Evolutionary conservation across 148 eudicot species (phyloP).

Genomic region (Rhododendron henanense): DNA sequence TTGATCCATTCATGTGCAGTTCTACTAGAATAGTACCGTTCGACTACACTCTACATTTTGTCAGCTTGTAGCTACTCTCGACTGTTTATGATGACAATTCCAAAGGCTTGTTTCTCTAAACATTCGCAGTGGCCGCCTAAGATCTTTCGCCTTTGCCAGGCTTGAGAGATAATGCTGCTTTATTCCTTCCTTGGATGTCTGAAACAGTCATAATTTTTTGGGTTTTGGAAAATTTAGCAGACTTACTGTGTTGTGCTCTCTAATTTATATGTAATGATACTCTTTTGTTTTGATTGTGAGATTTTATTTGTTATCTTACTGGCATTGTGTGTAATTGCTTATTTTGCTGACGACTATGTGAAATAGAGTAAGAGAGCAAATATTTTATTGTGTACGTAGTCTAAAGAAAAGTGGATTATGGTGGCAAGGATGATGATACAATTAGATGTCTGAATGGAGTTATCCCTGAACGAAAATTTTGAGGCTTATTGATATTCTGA

Average conservation of each 20-base stretch:
- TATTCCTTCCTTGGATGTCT: not conserved
- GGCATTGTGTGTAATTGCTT: not conserved
- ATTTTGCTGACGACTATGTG: not conserved
- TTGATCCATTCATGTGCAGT: not conserved
- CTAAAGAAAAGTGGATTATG: not conserved
- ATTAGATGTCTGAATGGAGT: not conserved
- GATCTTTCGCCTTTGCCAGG: conserved; percentile 52
- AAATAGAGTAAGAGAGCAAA: not conserved
- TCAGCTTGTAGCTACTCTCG: not conserved
- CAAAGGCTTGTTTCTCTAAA: conserved; percentile 54
- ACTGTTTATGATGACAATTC: conserved; percentile 31
- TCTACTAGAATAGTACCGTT: not conserved
- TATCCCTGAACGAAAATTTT: not conserved
- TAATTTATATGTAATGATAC: no score
- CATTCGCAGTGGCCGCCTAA: conserved; percentile 69
- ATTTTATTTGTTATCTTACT: not conserved
- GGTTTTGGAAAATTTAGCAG: not conserved
- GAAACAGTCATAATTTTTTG: not conserved
- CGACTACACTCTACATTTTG: not conserved
- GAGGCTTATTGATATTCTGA: not conserved
- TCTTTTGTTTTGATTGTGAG: not conserved
- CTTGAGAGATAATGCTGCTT: conserved; percentile 6
- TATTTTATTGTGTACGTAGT: no score
- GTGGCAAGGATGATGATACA: not conserved
- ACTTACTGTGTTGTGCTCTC: no score